These are phyloP conservation scores for Exobasidium cylindrosporum DNA, from an alignment of 1,284 basidiomycete genomes.

Conservation along the genomic window DNA sequence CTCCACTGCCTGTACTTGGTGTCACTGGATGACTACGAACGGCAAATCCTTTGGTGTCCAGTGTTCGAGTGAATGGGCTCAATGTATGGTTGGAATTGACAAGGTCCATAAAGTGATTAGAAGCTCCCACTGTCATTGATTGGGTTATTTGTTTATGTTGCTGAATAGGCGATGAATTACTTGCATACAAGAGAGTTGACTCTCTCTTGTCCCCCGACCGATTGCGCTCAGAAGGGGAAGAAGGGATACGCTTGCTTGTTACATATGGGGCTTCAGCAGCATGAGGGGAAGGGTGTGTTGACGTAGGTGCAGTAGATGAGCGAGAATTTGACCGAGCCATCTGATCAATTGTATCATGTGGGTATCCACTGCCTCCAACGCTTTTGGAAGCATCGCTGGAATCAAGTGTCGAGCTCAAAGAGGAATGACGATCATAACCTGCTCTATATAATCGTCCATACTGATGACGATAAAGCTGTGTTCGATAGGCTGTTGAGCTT, in stretches of 20 bases:
- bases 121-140: conserved; percentile 28
- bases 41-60: conserved; percentile 40
- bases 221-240: not conserved
- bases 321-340: conserved; percentile 1
- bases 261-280: not conserved
- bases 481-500: conserved; percentile 6
- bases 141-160: not conserved
- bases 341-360: not conserved
- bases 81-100: conserved; percentile 48
- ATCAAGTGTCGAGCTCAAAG: not conserved
- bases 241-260: not conserved
- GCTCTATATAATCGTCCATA: conserved; percentile 14
- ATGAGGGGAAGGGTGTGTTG: conserved; percentile 11
- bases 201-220: not conserved
- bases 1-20: conserved; percentile 19
- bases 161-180: not conserved
- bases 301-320: conserved; percentile 14
- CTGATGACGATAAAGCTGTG: conserved; percentile 19
- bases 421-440: conserved; percentile 11
- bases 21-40: conserved; percentile 46
- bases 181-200: not conserved
- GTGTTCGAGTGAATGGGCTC: conserved; percentile 43
- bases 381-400: not conserved
- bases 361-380: not conserved
- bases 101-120: conserved; percentile 44